These are phyloP conservation scores for baker's yeast (Saccharomyces cerevisiae) DNA, from an alignment of 805 yeast species.

Conservation along the genomic window DNA sequence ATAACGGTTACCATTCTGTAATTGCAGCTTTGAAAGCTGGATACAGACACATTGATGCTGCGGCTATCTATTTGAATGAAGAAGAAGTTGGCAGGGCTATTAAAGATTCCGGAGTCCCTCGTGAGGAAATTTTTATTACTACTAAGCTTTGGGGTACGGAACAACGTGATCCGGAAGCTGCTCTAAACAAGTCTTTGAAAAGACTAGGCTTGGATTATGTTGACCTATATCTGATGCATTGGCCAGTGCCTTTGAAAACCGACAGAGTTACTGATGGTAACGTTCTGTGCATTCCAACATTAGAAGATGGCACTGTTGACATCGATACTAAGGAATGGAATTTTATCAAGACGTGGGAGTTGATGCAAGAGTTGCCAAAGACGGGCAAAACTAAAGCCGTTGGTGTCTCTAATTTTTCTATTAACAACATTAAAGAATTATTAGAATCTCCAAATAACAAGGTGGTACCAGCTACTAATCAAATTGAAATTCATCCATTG, in stretches of 20 bases:
- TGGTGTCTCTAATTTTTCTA: conserved; percentile 71
- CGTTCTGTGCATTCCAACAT: conserved; percentile 28
- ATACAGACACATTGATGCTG: conserved; percentile 73
- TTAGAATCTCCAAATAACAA: conserved; percentile 41
- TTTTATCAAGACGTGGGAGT: conserved; percentile 53
- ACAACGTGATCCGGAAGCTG: conserved; percentile 41
- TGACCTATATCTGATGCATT: conserved; percentile 71
- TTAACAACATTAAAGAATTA: conserved; percentile 43
- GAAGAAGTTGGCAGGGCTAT: conserved; percentile 51
- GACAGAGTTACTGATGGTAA: conserved; percentile 33
- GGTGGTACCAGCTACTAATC: conserved; percentile 61
- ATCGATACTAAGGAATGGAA: conserved; percentile 32
- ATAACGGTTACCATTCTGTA: conserved; percentile 51
- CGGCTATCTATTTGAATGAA: conserved; percentile 62
- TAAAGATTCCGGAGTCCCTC: conserved; percentile 50
- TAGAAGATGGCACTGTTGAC: conserved; percentile 35
- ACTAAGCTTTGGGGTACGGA: conserved; percentile 59
- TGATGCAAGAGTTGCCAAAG: conserved; percentile 49
- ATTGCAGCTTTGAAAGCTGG: conserved; percentile 53
- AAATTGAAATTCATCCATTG: conserved; percentile 69
- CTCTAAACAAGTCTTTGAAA: conserved; percentile 49
- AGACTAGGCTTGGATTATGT: conserved; percentile 67
- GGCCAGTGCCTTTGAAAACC: conserved; percentile 59
- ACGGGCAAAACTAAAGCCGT: conserved; percentile 51
- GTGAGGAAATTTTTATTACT: conserved; percentile 60